Base-by-base conservation (phyloP, 2,329 filamentous ascomycete genomes). In the Aureobasidium sp. region DNA sequence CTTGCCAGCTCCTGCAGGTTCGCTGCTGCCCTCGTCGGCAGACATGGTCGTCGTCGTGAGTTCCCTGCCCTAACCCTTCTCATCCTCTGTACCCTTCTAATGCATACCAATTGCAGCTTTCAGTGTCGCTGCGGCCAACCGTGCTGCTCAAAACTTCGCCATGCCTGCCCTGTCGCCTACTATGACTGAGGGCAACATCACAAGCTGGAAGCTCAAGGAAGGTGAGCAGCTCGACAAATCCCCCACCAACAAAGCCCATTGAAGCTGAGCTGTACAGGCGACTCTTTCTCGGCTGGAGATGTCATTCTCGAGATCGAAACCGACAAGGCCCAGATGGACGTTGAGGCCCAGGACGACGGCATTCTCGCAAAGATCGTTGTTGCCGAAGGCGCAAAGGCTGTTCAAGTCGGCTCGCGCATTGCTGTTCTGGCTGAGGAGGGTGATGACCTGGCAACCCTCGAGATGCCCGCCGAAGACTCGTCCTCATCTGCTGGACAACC, bases 301-400 rank as follows among this genome's bases (percentile, higher is more conserved):
- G 90, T 96, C 36, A 82, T 96, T 57, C 85, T 96, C 64, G 91
- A 96, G 77, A 94, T 96, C 73, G 91, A 96, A 79, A 96, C 91
- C 63, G 91, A 96, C 76, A 96, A 96, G 81, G 91, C 91, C 62
- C 90, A 90, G 62, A 96, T 96, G 90, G 91, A 96, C 69, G 91
- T 96, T 29, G 91, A 96, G 79, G 91, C 91, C 44, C 91, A 94
- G 77, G 91, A 96, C 48, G 90, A 95, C 72, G 91, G 91, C 46
- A 80, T 93, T 68, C 78, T 96, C 75, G 86, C 91, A 72, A 95
- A 94, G 81, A 93, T 96, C 69, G 84, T 86, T 72, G 79, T 86
- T 72, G 79, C 79, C 47, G 87, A 91, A 71, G 90, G 90, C 60
- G 82, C 82, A 74, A 94, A 95, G 79, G 80, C 79, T 51, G 82